Percentiles rank a stretch among this genome's conserved stretches.
Conservation (phyloP, 1,139 yeast genomes). For the Kodamaea arcana region DNA sequence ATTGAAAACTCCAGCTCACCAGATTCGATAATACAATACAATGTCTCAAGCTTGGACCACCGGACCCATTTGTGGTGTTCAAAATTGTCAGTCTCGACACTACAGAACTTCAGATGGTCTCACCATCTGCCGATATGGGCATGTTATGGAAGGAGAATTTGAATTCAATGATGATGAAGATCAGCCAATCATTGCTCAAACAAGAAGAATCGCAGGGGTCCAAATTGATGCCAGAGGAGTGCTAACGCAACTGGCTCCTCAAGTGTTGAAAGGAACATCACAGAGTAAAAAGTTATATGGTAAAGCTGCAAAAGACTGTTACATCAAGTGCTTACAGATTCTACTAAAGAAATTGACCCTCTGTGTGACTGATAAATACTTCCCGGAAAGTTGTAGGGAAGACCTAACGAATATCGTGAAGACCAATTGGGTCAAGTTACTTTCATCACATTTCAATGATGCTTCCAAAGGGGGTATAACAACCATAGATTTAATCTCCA, state of each 20-base stretch:
- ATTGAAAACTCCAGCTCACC: no score
- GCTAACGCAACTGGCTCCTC: conserved; percentile 7
- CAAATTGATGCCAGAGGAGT: conserved; percentile 12
- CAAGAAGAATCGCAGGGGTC: conserved; percentile 51
- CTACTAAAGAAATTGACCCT: conserved; percentile 48
- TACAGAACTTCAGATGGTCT: conserved; percentile 74
- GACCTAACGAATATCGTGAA: conserved; percentile 12
- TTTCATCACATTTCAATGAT: conserved; percentile 36
- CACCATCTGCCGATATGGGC: conserved; percentile 84
- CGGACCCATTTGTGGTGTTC: conserved; percentile 86
- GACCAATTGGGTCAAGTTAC: conserved; percentile 22
- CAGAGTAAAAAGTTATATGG: conserved; percentile 40
- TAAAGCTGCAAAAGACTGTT: conserved; percentile 43
- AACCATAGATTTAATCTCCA: conserved; percentile 27
- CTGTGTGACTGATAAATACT: conserved; percentile 23
- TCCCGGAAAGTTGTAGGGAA: conserved; percentile 8
- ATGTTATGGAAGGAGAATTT: conserved; percentile 75
- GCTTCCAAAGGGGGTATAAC: conserved; percentile 1
- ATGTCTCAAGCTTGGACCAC: conserved; percentile 43
- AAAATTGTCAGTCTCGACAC: conserved; percentile 77
- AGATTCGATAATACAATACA: no score
- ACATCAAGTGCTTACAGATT: conserved; percentile 51
- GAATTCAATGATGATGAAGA: conserved; percentile 79
- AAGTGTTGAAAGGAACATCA: background rate
- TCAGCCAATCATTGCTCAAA: conserved; percentile 38